Evolutionary conservation across 225 moss, liverwort and hornwort genomes (phyloP).

Genomic region (Physcomitrellopsis africana): DNA sequence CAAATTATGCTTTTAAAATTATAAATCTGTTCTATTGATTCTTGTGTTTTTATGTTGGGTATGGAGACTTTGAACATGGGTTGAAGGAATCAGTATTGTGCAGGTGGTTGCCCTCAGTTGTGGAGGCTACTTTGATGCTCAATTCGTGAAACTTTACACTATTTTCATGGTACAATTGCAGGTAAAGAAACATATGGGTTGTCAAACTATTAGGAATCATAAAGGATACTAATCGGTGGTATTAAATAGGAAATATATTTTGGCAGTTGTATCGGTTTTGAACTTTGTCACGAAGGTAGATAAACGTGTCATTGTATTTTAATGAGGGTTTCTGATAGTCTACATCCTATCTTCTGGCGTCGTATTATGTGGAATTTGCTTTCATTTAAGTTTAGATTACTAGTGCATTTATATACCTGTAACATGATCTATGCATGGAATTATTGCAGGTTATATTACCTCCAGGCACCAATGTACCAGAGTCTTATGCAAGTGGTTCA

Average conservation of each 20-base stretch:
- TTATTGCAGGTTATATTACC: slow-evolving; percentile 65
- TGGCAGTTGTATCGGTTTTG: neutral
- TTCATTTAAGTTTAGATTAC: too few relatives aligned
- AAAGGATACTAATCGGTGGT: neutral
- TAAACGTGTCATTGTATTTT: neutral
- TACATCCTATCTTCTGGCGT: too few relatives aligned
- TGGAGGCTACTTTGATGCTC: slow-evolving; percentile 80
- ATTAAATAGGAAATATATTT: neutral
- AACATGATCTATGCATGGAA: neutral
- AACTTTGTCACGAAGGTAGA: neutral
- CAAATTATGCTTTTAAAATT: too few relatives aligned
- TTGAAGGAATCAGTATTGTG: slow-evolving; percentile 28
- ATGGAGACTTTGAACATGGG: neutral
- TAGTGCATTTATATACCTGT: neutral
- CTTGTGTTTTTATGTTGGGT: neutral
- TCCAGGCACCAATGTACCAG: slow-evolving; percentile 73
- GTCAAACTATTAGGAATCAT: neutral
- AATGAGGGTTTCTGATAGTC: neutral
- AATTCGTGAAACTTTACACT: slow-evolving; percentile 82
- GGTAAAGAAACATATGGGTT: slow-evolving; percentile 38
- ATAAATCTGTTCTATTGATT: too few relatives aligned
- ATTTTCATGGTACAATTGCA: slow-evolving; percentile 95
- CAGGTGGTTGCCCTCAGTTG: slow-evolving; percentile 94
- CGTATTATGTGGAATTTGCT: too few relatives aligned
- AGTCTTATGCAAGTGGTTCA: slow-evolving; percentile 77